A percentile compares a stretch with the other conserved stretches of the same genome.
These are phyloP conservation scores for Aspergillus novoparasiticus DNA, from an alignment of 2,329 filamentous ascomycete genomes.

Conservation along the genomic window DNA sequence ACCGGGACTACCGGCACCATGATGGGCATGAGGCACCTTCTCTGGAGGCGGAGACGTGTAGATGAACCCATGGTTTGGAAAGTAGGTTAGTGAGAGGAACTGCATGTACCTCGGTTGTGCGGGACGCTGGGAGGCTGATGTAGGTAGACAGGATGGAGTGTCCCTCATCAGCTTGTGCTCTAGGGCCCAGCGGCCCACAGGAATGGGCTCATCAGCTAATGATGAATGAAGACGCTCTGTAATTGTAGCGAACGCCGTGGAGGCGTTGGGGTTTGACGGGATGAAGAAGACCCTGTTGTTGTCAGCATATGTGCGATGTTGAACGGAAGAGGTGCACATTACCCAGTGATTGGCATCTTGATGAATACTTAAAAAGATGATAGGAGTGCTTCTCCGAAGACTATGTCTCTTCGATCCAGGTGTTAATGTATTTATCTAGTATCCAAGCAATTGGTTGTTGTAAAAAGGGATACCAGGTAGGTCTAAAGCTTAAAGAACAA, in stretches of 20 bases:
- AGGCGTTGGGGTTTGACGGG: constrained; percentile 43
- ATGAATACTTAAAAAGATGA: not conserved
- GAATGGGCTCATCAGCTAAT: constrained; percentile 37
- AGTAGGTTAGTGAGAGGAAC: constrained; percentile 45
- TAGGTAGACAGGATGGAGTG: constrained; percentile 43
- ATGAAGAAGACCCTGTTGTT: constrained; percentile 45
- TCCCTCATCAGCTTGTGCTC: constrained; percentile 48
- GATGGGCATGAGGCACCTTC: constrained; percentile 16
- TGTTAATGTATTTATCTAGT: not conserved
- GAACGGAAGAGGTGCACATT: constrained; percentile 7
- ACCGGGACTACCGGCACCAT: not conserved
- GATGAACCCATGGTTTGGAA: constrained; percentile 44
- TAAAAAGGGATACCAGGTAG: not conserved
- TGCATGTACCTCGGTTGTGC: constrained; percentile 44
- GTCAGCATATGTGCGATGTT: not conserved
- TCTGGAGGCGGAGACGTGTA: constrained; percentile 39
- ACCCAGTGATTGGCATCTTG: constrained; percentile 42
- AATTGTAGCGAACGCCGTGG: constrained; percentile 37
- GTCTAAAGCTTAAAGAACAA: not conserved
- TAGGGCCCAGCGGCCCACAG: constrained; percentile 42
- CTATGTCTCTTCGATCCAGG: not conserved
- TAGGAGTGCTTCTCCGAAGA: not conserved
- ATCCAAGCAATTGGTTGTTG: not conserved
- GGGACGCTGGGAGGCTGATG: constrained; percentile 34
- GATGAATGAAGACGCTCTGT: constrained; percentile 42